A percentile compares a stretch with the other conserved stretches of the same genome.
phyloP scores from a whole-genome alignment of 2,329 filamentous ascomycete genomes.

The Neoascochyta sp. region DNA sequence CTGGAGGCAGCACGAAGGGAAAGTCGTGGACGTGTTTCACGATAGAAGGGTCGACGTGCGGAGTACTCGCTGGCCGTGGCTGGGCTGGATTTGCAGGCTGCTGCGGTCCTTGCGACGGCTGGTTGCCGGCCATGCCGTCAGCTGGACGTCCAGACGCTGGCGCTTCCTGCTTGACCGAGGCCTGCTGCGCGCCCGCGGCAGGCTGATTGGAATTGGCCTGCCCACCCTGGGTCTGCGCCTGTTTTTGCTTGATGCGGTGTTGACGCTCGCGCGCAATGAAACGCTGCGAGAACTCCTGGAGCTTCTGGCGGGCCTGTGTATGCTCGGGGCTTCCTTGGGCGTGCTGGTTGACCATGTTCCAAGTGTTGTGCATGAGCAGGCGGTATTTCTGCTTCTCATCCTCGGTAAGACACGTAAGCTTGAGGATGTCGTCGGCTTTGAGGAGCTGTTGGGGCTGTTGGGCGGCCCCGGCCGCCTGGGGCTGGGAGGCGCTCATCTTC shows the following conservation, averaged over 20 bases:
- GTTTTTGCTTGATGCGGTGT: constrained; percentile 39
- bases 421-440: constrained; percentile 35
- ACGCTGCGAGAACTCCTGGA: constrained; percentile 50
- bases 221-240: constrained; percentile 17
- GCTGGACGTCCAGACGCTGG: constrained; percentile 6
- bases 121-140: constrained; percentile 2
- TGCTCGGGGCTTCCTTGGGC: constrained; percentile 50
- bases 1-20: constrained; percentile 29
- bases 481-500: constrained; percentile 35
- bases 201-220: constrained; percentile 22
- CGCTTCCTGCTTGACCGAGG: constrained; percentile 19
- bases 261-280: constrained; percentile 49
- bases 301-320: constrained; percentile 48
- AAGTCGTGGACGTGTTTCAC: constrained; percentile 38
- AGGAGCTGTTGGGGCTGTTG: constrained; percentile 22
- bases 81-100: constrained; percentile 9
- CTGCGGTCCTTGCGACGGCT: constrained; percentile 7
- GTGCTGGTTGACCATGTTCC: constrained; percentile 50
- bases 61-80: constrained; percentile 9
- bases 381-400: constrained; percentile 56
- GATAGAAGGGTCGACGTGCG: constrained; percentile 31
- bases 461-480: constrained; percentile 22
- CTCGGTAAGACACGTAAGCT: constrained; percentile 45
- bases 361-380: constrained; percentile 52
- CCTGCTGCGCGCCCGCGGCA: constrained; percentile 23